These are phyloP conservation scores for Hymenoscyphus fructigenus DNA, from an alignment of 2,329 filamentous ascomycete genomes.

Conservation along the genomic window DNA sequence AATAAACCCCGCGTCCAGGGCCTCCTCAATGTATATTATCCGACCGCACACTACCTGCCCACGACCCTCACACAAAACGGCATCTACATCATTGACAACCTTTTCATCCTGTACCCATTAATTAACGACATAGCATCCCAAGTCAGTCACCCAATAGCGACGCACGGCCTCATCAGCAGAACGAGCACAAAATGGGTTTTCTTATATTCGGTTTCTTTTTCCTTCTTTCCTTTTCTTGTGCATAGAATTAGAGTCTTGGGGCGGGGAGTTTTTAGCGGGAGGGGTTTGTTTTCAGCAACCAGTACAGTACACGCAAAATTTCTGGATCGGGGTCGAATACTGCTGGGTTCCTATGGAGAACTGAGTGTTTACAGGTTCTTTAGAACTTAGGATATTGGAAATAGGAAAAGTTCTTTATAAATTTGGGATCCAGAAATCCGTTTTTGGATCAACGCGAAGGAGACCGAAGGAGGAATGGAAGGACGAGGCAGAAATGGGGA, in stretches of 20 bases:
- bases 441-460: background rate
- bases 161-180: conserved; percentile 5
- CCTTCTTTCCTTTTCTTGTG: background rate
- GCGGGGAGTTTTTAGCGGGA: background rate
- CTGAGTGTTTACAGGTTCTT: background rate
- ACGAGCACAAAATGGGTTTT: background rate
- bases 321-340: conserved; percentile 6
- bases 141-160: conserved; percentile 5
- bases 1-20: background rate
- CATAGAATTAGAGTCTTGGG: conserved; percentile 22
- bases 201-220: background rate
- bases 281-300: background rate
- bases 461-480: background rate
- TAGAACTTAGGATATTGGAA: conserved; percentile 2
- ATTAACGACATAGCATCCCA: conserved; percentile 14
- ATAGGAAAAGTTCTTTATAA: conserved; percentile 2
- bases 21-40: conserved; percentile 15
- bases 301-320: background rate
- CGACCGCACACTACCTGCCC: background rate
- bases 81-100: background rate
- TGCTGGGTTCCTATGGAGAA: background rate
- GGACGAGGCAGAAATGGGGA: conserved; percentile 15
- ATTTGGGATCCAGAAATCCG: background rate
- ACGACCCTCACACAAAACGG: background rate
- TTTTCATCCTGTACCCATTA: conserved; percentile 2